These are phyloP conservation scores for Davidsoniella virescens DNA, from an alignment of 2,329 filamentous ascomycete species.

Conservation along the genomic window DNA sequence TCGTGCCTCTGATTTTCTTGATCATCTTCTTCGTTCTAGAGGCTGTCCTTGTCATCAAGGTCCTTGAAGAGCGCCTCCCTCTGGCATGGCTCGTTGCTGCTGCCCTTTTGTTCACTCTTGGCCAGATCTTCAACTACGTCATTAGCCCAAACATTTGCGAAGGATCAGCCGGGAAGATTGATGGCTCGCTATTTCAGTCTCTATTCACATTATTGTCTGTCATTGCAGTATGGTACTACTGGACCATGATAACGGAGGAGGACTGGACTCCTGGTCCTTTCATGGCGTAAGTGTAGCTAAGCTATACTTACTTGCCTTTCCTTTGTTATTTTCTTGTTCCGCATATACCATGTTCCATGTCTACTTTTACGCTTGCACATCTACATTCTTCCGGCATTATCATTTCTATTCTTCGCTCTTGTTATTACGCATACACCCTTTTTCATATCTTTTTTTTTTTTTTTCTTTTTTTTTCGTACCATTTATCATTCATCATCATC, in stretches of 20 bases:
- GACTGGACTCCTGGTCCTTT: slow-evolving; percentile 62
- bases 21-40: slow-evolving; percentile 76
- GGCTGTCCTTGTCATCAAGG: slow-evolving; percentile 61
- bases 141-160: slow-evolving; percentile 82
- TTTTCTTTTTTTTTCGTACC: not conserved
- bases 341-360: not conserved
- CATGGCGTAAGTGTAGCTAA: slow-evolving; percentile 23
- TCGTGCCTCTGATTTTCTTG: slow-evolving; percentile 78
- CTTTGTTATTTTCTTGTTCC: not conserved
- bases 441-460: not conserved
- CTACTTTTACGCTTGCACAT: slow-evolving; percentile 3
- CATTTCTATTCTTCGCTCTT: not conserved
- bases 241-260: slow-evolving; percentile 98
- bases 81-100: slow-evolving; percentile 74
- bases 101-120: slow-evolving; percentile 69
- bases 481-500: not conserved
- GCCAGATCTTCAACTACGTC: slow-evolving; percentile 92
- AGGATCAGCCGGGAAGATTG: slow-evolving; percentile 69
- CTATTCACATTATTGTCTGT: slow-evolving; percentile 81
- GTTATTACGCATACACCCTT: not conserved
- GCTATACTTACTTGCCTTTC: not conserved
- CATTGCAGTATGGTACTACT: slow-evolving; percentile 79
- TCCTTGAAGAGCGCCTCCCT: slow-evolving; percentile 79
- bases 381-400: not conserved
- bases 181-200: slow-evolving; percentile 84